A percentile compares a stretch with the other conserved stretches of the same genome.
Conservation (phyloP, 352 stramenopile species). For the Phytopythium helicoides region DNA sequence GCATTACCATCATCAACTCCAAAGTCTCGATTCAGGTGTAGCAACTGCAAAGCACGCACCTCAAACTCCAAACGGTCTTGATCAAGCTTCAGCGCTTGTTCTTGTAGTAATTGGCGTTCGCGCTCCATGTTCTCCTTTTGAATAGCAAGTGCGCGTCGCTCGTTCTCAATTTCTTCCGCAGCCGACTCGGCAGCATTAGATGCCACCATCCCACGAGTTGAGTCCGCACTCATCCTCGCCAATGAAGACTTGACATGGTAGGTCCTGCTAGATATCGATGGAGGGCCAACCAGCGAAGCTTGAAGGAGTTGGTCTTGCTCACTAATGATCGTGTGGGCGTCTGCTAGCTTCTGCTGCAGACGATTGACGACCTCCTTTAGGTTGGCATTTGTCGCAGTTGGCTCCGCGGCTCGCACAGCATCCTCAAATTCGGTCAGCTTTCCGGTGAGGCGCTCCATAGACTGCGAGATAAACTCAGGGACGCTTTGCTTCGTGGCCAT, state of each 20-base stretch:
- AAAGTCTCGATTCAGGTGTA: background rate
- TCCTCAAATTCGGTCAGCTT: slow-evolving; percentile 57
- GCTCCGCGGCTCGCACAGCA: slow-evolving; percentile 45
- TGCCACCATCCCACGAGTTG: background rate
- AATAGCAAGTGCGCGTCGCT: slow-evolving; percentile 30
- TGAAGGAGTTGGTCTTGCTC: slow-evolving; percentile 76
- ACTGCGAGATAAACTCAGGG: slow-evolving; percentile 43
- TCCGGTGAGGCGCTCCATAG: slow-evolving; percentile 40
- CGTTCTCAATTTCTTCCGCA: slow-evolving; percentile 31
- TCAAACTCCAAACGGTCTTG: slow-evolving; percentile 63
- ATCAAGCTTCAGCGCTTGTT: slow-evolving; percentile 55
- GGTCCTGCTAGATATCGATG: background rate
- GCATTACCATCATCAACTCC: too few relatives aligned
- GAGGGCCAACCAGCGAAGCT: slow-evolving; percentile 34
- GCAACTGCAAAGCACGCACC: slow-evolving; percentile 30
- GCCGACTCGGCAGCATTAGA: background rate
- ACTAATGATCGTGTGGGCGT: slow-evolving; percentile 56
- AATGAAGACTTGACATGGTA: background rate
- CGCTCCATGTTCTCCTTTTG: slow-evolving; percentile 37
- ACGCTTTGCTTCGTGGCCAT: slow-evolving; percentile 64
- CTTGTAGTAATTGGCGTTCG: slow-evolving; percentile 40
- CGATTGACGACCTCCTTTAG: slow-evolving; percentile 36
- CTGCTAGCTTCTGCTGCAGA: slow-evolving; percentile 62
- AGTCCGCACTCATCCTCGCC: background rate
- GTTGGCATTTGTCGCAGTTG: slow-evolving; percentile 21